These are phyloP conservation scores for Colletotrichum sp. DNA, from an alignment of 2,329 filamentous ascomycete genomes.

Conservation along the genomic window DNA sequence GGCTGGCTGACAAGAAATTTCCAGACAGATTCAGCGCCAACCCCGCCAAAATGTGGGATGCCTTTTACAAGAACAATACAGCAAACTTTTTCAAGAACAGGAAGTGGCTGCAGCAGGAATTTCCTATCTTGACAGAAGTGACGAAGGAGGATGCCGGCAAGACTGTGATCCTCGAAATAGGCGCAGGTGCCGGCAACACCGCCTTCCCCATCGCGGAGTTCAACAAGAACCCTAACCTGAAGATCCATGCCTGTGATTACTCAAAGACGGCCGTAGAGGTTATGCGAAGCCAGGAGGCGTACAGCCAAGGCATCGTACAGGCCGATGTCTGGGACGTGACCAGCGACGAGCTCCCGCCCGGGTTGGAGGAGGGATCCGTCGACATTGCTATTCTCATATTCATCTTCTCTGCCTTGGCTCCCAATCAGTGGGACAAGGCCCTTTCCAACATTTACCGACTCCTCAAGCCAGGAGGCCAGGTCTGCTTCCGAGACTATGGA, in stretches of 20 bases:
- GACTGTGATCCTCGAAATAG: slow-evolving; percentile 82
- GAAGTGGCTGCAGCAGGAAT: slow-evolving; percentile 97
- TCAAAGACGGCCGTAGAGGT: slow-evolving; percentile 94
- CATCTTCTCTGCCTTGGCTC: slow-evolving; percentile 92
- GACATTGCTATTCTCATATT: slow-evolving; percentile 96
- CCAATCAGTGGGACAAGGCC: slow-evolving; percentile 82
- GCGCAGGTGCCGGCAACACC: slow-evolving; percentile 94
- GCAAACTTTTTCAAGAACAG: slow-evolving; percentile 98
- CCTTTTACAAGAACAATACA: slow-evolving; percentile 97
- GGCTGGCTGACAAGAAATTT: slow-evolving; percentile 41
- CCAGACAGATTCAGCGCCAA: slow-evolving; percentile 83
- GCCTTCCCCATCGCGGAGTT: slow-evolving; percentile 87
- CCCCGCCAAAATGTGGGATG: slow-evolving; percentile 96
- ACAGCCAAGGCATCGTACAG: slow-evolving; percentile 73
- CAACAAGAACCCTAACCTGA: slow-evolving; percentile 83
- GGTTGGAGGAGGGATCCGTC: slow-evolving; percentile 77
- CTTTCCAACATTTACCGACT: slow-evolving; percentile 81
- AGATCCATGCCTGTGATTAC: slow-evolving; percentile 94
- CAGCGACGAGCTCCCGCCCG: slow-evolving; percentile 74
- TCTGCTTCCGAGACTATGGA: slow-evolving; percentile 96
- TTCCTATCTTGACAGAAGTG: slow-evolving; percentile 82
- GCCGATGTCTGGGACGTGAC: slow-evolving; percentile 96
- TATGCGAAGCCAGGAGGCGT: slow-evolving; percentile 81
- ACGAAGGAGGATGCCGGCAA: slow-evolving; percentile 73
- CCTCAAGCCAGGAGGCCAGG: slow-evolving; percentile 89